Evolutionary conservation across 306 rosid genomes (phyloP).

Genomic region (Pyrus betulifolia): DNA sequence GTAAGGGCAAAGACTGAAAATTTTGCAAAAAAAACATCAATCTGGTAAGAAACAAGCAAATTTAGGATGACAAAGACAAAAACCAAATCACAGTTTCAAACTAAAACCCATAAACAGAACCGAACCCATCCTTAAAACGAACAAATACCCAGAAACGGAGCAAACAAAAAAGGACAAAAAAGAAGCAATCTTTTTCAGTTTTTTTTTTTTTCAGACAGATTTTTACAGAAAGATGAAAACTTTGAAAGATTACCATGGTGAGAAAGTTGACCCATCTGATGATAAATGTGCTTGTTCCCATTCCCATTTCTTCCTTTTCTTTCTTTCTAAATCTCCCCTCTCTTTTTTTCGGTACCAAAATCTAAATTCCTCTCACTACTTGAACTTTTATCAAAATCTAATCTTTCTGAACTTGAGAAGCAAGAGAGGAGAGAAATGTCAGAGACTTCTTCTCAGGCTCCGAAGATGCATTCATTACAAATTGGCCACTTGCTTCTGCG

Average conservation of each 20-base stretch:
- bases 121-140: neutral
- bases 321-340: neutral
- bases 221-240: neutral
- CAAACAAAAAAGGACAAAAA: neutral
- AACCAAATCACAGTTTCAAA: neutral
- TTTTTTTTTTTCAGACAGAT: neutral
- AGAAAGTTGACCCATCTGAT: constrained; percentile 94
- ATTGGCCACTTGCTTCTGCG: constrained; percentile 13
- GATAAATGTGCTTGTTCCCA: constrained; percentile 88
- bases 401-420: neutral
- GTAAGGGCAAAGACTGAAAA: neutral
- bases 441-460: constrained; percentile 9
- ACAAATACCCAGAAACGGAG: neutral
- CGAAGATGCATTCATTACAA: neutral
- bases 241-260: constrained; percentile 50
- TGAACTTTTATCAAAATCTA: neutral
- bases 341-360: too few species aligned
- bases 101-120: constrained; percentile 10
- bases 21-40: neutral
- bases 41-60: neutral
- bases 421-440: neutral
- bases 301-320: constrained; percentile 37
- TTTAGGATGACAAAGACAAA: neutral
- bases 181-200: neutral
- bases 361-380: neutral